phyloP scores from a whole-genome alignment of 495 filamentous ascomycete genomes.

The Penicillium waksmanii region DNA sequence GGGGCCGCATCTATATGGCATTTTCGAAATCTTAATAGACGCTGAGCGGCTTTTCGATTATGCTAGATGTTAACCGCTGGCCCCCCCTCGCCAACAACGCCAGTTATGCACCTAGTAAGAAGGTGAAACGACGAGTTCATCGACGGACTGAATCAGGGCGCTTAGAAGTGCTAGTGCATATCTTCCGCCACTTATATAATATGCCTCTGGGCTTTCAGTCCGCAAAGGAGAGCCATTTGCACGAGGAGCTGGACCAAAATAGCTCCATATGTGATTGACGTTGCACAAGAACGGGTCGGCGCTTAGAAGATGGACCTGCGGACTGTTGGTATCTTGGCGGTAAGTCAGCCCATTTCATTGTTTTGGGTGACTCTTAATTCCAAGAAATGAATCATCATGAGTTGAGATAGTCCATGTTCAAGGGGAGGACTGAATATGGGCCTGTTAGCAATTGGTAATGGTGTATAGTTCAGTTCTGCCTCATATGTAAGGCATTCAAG shows the following conservation, averaged over 20 bases:
- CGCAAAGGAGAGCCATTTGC: neutral
- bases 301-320: conserved; percentile 2
- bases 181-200: neutral
- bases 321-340: neutral
- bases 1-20: neutral
- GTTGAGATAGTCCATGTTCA: no score
- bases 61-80: neutral
- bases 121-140: conserved; percentile 1
- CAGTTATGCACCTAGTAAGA: neutral
- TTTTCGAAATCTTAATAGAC: neutral
- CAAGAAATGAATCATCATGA: no score
- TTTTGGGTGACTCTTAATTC: no score
- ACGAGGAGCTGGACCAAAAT: neutral
- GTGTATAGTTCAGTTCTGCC: neutral
- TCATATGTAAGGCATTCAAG: neutral
- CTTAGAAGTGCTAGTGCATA: neutral
- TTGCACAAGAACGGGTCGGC: neutral
- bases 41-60: neutral
- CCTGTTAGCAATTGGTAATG: neutral
- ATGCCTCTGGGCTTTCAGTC: neutral
- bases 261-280: neutral
- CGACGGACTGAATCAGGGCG: neutral
- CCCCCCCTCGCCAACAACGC: conserved; percentile 3
- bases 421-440: no score
- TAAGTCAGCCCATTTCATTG: no score